Evolutionary conservation across 2,329 filamentous ascomycete genomes (phyloP).

Genomic region (Amylocarpus encephaloides): DNA sequence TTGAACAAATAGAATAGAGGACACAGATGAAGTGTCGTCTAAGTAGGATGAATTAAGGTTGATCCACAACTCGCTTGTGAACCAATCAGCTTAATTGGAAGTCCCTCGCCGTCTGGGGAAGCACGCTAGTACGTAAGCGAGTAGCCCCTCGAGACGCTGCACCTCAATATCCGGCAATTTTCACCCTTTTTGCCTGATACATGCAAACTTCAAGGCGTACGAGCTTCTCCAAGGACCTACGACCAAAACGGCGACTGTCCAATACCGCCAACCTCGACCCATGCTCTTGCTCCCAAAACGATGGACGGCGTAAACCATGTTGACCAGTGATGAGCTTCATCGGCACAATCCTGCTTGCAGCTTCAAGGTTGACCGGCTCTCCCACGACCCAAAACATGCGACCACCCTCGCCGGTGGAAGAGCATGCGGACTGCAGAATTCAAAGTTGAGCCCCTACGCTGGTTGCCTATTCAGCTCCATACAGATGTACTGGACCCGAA

Average conservation of each 20-base stretch:
- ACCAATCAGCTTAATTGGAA: background rate
- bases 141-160: background rate
- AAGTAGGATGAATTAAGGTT: slow-evolving; percentile 7
- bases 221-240: background rate
- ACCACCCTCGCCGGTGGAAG: background rate
- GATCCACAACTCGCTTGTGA: background rate
- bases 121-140: slow-evolving; percentile 2
- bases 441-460: too few relatives aligned
- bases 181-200: slow-evolving; percentile 10
- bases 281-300: too few relatives aligned
- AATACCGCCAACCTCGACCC: background rate
- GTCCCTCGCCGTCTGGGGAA: background rate
- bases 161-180: slow-evolving; percentile 9
- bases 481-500: background rate
- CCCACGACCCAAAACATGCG: too few relatives aligned
- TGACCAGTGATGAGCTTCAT: background rate
- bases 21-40: slow-evolving; percentile 4
- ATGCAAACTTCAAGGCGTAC: background rate
- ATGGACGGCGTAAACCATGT: background rate
- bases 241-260: background rate
- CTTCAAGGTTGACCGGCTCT: too few relatives aligned
- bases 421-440: background rate
- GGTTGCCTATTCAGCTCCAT: too few relatives aligned
- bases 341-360: too few relatives aligned
- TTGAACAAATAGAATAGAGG: slow-evolving; percentile 1